Evolutionary conservation across 140 eudicot species (phyloP).

Genomic region (Cichorium intybus): DNA sequence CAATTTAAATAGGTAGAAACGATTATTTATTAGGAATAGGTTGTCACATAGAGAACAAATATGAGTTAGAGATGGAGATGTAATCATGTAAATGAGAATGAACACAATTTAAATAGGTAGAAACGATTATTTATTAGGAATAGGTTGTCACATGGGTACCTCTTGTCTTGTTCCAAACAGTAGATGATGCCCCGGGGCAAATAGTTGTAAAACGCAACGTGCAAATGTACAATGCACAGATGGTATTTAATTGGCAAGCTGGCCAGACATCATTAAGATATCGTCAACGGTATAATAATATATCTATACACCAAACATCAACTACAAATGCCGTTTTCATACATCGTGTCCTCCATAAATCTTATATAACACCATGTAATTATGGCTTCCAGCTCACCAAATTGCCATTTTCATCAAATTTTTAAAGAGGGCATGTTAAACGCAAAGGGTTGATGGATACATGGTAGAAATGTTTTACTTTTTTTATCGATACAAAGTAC

Average conservation of each 20-base stretch:
- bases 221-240: neutral
- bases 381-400: conserved; percentile 17
- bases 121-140: neutral
- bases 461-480: too few relatives aligned
- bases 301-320: neutral
- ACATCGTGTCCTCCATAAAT: conserved; percentile 15
- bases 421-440: neutral
- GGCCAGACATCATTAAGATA: neutral
- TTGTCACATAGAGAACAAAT: too few relatives aligned
- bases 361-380: neutral
- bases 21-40: neutral
- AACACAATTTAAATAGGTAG: conserved; percentile 17
- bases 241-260: conserved; percentile 7
- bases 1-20: conserved; percentile 19
- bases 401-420: neutral
- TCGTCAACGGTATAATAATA: conserved; percentile 15
- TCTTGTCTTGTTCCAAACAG: neutral
- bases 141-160: conserved; percentile 8
- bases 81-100: neutral
- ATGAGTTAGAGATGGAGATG: neutral
- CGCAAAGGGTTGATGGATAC: neutral
- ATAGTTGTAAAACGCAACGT: neutral
- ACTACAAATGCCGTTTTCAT: neutral
- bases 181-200: neutral
- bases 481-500: too few relatives aligned